Percentiles rank a stretch among this genome's conserved stretches.
These are phyloP conservation scores for Filobasidium floriforme DNA, from an alignment of 768 basidiomycete species.

Conservation along the genomic window DNA sequence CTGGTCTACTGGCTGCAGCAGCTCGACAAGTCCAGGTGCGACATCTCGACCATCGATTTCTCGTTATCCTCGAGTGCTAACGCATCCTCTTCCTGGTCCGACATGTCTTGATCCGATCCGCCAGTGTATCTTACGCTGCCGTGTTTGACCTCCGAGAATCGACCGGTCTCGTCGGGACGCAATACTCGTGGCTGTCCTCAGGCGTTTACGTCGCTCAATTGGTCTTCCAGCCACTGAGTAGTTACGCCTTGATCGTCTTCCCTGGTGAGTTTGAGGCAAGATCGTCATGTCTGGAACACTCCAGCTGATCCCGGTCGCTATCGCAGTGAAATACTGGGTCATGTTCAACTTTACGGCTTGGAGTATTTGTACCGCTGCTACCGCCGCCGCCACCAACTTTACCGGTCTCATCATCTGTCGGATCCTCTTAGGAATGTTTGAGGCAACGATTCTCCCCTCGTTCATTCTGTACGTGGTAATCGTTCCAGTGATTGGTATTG, in stretches of 20 bases:
- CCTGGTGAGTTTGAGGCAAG: slow-evolving; percentile 26
- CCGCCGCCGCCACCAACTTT: slow-evolving; percentile 17
- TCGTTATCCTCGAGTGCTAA: no score
- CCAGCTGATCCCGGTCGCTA: neutral
- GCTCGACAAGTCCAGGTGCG: slow-evolving; percentile 45
- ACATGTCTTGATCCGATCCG: no score
- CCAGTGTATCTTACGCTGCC: slow-evolving; percentile 52
- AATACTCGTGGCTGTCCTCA: slow-evolving; percentile 50
- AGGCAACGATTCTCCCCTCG: slow-evolving; percentile 21
- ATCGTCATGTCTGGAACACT: no score
- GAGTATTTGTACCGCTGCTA: slow-evolving; percentile 28
- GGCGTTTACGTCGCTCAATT: slow-evolving; percentile 51
- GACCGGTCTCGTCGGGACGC: slow-evolving; percentile 44
- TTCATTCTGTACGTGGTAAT: no score
- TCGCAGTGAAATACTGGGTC: slow-evolving; percentile 40
- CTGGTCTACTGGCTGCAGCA: slow-evolving; percentile 15
- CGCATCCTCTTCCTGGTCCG: no score
- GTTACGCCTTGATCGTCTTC: slow-evolving; percentile 48
- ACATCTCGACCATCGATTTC: no score
- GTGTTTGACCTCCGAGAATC: slow-evolving; percentile 49
- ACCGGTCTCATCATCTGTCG: slow-evolving; percentile 19
- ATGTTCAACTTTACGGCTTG: slow-evolving; percentile 14
- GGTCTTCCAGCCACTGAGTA: slow-evolving; percentile 50
- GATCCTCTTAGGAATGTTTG: slow-evolving; percentile 20
- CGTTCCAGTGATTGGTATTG: no score